phyloP scores from a whole-genome alignment of 176 grass and related monocot species.

The Avena sativa region DNA sequence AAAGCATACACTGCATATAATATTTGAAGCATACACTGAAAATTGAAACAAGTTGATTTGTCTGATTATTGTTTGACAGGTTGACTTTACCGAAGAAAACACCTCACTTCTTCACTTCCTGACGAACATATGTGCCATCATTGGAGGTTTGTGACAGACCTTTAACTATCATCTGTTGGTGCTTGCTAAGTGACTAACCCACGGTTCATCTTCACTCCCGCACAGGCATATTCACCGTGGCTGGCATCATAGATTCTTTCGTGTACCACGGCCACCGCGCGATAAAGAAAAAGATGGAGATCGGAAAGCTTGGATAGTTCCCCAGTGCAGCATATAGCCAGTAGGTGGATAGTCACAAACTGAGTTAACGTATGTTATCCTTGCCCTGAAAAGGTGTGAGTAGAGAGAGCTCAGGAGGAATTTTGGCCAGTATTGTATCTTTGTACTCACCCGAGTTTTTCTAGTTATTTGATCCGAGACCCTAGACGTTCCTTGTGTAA shows the following conservation, averaged over 20 bases:
- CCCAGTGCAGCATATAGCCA: background rate
- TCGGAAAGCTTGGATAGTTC: constrained; percentile 71
- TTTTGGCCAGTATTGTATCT: constrained; percentile 41
- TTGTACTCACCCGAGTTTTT: background rate
- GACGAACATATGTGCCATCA: constrained; percentile 93
- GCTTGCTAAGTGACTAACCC: background rate
- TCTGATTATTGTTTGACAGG: constrained; percentile 55
- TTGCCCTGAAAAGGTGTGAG: constrained; percentile 13
- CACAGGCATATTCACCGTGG: constrained; percentile 90
- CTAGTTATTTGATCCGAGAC: constrained; percentile 30
- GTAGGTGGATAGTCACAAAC: constrained; percentile 36
- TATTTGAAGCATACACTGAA: constrained; percentile 9
- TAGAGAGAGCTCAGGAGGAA: constrained; percentile 28
- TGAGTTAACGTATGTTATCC: constrained; percentile 10
- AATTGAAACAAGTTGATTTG: background rate
- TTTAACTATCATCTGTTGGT: background rate
- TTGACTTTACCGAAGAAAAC: constrained; percentile 94
- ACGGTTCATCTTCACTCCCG: background rate
- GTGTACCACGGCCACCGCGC: constrained; percentile 92
- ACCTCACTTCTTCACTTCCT: constrained; percentile 93
- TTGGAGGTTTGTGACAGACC: constrained; percentile 70
- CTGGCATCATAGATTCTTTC: constrained; percentile 94
- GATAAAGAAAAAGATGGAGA: constrained; percentile 97
- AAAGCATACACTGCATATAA: constrained; percentile 28
- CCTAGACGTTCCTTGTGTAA: background rate